Conservation (phyloP, 805 yeast species). For the Tetrapisispora arboricola region DNA sequence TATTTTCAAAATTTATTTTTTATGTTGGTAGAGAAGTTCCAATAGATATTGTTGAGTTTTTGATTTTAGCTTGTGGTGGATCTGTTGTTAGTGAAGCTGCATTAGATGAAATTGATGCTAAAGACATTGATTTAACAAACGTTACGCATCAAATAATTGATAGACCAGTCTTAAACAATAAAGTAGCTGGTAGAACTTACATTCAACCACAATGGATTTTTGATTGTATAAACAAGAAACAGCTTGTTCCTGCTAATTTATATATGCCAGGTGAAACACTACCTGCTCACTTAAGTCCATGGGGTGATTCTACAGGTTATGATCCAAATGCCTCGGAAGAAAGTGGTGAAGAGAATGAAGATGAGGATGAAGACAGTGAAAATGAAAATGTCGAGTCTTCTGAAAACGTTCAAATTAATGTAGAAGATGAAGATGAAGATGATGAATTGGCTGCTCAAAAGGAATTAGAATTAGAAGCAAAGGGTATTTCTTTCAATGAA, state of each 20-base stretch:
- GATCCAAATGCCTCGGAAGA: slow-evolving; percentile 57
- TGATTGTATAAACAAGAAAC: slow-evolving; percentile 74
- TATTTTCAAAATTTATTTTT: slow-evolving; percentile 70
- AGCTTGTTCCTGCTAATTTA: slow-evolving; percentile 61
- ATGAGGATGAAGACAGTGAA: slow-evolving; percentile 42
- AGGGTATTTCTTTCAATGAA: slow-evolving; percentile 73
- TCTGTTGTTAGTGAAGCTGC: slow-evolving; percentile 76
- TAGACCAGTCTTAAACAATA: slow-evolving; percentile 69
- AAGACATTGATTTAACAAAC: slow-evolving; percentile 46
- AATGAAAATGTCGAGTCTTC: slow-evolving; percentile 42
- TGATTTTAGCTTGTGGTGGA: slow-evolving; percentile 82
- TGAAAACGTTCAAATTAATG: slow-evolving; percentile 29
- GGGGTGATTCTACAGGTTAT: slow-evolving; percentile 94
- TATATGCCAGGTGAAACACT: slow-evolving; percentile 92
- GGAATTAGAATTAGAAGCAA: slow-evolving; percentile 84
- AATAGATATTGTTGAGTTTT: slow-evolving; percentile 78
- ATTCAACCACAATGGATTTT: slow-evolving; percentile 98
- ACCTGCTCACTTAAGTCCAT: slow-evolving; percentile 96
- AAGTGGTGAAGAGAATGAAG: slow-evolving; percentile 34
- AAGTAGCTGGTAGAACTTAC: slow-evolving; percentile 86
- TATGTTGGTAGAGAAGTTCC: slow-evolving; percentile 94
- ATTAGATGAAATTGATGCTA: slow-evolving; percentile 53
- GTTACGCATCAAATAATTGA: slow-evolving; percentile 93
- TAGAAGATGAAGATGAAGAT: slow-evolving; percentile 41
- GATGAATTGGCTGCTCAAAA: slow-evolving; percentile 57